These are phyloP conservation scores for Pseudocercospora macadamiae DNA, from an alignment of 2,329 filamentous ascomycete genomes.

Conservation along the genomic window DNA sequence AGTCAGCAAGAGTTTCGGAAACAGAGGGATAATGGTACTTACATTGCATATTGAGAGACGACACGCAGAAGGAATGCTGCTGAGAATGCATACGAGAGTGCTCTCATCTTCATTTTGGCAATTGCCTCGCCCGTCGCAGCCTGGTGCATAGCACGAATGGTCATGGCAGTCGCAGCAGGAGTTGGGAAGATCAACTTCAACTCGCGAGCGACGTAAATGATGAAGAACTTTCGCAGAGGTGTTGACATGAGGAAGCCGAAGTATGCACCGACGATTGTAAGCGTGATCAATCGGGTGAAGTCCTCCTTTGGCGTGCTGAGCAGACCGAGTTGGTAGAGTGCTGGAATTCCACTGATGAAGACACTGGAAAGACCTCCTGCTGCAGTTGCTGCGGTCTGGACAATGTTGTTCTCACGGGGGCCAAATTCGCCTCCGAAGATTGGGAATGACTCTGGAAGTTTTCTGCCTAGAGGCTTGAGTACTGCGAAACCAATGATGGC, in stretches of 20 bases:
- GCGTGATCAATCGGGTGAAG: conserved; percentile 61
- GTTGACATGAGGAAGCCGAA: conserved; percentile 60
- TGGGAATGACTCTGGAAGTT: conserved; percentile 53
- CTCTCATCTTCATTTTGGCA: conserved; percentile 61
- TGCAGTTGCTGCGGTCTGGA: conserved; percentile 63
- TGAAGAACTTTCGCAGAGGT: conserved; percentile 63
- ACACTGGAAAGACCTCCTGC: conserved; percentile 61
- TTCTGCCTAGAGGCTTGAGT: conserved; percentile 57
- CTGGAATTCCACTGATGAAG: conserved; percentile 63
- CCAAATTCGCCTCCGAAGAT: conserved; percentile 60
- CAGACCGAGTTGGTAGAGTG: conserved; percentile 61
- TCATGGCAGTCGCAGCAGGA: conserved; percentile 62
- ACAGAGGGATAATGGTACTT: too few relatives aligned
- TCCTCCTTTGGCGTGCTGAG: conserved; percentile 57
- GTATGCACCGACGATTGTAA: conserved; percentile 65
- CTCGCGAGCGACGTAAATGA: conserved; percentile 66
- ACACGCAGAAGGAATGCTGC: conserved; percentile 58
- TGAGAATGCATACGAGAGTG: conserved; percentile 55
- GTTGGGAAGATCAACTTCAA: conserved; percentile 63
- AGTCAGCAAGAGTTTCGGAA: too few relatives aligned
- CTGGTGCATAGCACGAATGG: conserved; percentile 66
- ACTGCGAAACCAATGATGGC: conserved; percentile 65
- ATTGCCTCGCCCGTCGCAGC: conserved; percentile 55
- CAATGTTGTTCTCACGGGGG: conserved; percentile 65
- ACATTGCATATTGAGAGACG: conserved; percentile 61